phyloP scores from a whole-genome alignment of 176 grass and related monocot genomes.

The Oryza coarctata region DNA sequence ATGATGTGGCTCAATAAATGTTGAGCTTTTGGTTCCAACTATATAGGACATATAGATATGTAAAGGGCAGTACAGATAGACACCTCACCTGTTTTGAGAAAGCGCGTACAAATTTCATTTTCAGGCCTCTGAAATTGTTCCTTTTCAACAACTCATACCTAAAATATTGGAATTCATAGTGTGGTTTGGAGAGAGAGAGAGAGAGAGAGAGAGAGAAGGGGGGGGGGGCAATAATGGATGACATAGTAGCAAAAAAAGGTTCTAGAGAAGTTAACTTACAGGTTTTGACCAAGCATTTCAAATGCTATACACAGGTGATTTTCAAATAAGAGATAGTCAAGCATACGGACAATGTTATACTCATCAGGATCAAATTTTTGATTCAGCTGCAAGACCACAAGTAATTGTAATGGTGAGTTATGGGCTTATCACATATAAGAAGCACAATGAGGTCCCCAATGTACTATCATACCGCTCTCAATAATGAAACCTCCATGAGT shows the following conservation, averaged over 20 bases:
- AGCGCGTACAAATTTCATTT: slow-evolving; percentile 67
- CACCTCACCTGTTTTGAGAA: slow-evolving; percentile 87
- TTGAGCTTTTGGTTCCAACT: too few relatives aligned
- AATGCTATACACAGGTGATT: slow-evolving; percentile 94
- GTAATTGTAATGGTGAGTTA: slow-evolving; percentile 17
- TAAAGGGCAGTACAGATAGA: slow-evolving; percentile 2
- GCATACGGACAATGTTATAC: slow-evolving; percentile 95
- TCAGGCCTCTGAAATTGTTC: slow-evolving; percentile 83
- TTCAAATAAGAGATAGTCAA: slow-evolving; percentile 83
- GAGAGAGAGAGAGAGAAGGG: too few relatives aligned
- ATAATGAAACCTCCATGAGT: slow-evolving; percentile 71
- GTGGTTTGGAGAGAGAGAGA: neutral
- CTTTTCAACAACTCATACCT: slow-evolving; percentile 92
- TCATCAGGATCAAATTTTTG: slow-evolving; percentile 78
- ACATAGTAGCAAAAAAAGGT: neutral
- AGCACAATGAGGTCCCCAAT: slow-evolving; percentile 21
- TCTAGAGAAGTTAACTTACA: slow-evolving; percentile 59
- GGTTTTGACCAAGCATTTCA: slow-evolving; percentile 96
- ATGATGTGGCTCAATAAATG: too few relatives aligned
- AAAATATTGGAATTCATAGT: slow-evolving; percentile 34
- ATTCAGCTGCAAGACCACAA: slow-evolving; percentile 78
- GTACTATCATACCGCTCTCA: slow-evolving; percentile 61
- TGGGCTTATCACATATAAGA: neutral
- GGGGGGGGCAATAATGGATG: neutral
- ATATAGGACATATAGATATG: neutral